Evolutionary conservation across 129 eudicot genomes (phyloP).

Genomic region (Flaveria linearis): DNA sequence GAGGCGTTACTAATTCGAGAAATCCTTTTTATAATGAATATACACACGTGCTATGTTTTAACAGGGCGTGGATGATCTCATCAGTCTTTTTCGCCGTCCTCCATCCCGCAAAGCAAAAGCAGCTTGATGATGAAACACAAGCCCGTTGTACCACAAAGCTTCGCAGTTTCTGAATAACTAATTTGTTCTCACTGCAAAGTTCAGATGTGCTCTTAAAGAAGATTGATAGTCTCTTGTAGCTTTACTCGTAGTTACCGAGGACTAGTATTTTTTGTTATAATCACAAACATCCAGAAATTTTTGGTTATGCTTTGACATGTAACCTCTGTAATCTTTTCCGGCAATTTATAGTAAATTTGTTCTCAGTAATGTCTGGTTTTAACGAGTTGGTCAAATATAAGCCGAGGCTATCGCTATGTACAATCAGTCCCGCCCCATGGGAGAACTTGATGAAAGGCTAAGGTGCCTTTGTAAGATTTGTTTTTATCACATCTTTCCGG

Average conservation of each 20-base stretch:
- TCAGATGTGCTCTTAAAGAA: slow-evolving; percentile 31
- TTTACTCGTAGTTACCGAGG: slow-evolving; percentile 25
- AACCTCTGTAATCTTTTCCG: slow-evolving; percentile 26
- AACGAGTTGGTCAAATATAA: no score
- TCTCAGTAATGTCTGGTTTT: neutral
- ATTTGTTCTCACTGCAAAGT: slow-evolving; percentile 28
- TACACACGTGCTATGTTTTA: slow-evolving; percentile 9
- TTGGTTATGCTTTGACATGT: slow-evolving; percentile 27
- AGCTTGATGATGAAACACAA: slow-evolving; percentile 42
- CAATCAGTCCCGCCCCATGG: no score
- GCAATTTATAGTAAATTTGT: slow-evolving; percentile 15
- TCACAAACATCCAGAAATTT: slow-evolving; percentile 20
- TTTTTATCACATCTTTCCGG: no score
- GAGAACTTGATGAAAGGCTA: no score
- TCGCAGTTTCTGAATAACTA: slow-evolving; percentile 22
- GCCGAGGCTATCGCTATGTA: no score
- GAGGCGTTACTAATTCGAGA: neutral
- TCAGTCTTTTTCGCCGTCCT: slow-evolving; percentile 91
- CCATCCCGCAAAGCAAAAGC: slow-evolving; percentile 85
- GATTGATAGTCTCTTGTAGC: slow-evolving; percentile 22
- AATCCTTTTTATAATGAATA: no score
- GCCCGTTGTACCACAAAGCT: slow-evolving; percentile 16
- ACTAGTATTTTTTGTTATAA: slow-evolving; percentile 7
- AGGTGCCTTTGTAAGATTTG: no score
- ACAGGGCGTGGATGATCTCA: slow-evolving; percentile 98